Evolutionary conservation across 1,284 basidiomycete genomes (phyloP), one percentile per base, ranked within the genome.

Genomic region (Fomes fomentarius): DNA sequence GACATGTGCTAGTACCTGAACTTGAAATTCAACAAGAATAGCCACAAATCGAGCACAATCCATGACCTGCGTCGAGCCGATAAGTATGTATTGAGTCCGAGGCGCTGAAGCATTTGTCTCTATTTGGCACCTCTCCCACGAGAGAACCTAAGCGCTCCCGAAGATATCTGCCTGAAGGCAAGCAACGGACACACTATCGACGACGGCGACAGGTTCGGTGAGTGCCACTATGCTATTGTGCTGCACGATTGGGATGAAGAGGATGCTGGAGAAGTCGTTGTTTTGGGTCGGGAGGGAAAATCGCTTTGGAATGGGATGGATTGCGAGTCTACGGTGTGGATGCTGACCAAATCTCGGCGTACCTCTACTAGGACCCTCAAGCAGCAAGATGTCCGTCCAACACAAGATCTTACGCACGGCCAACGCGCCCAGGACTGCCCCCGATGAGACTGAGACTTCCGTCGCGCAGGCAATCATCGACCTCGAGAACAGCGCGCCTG

Each of bases 381-480:
- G 66, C 70, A 71, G 73, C 78, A 80, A 79, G 72, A 91, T 91
- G 88, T 90, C 89, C 65, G 66, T 82, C 70, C 77, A 85, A 65
- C 81, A 81, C 82, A 98, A 98, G 85, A 96, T 99, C 74, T 80
- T 89, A 72, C 93, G 96, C 71, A 94, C 93, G 67, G 96, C 96
- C 73, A 98, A 98, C 75, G 95, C 97, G 58, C 95, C 96, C 63
- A 83, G 79, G 64, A 91, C 90, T 47, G 70, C 93, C 62, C 94
- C 96, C 62, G 89, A 94, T 75, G 96, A 97, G 79, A 92, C 87
- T 51, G 97, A 99, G 83, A 88, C 83, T 66, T 84, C 78, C 69
- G 92, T 99, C 73, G 96, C 93, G 58, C 96, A 98, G 82, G 96
- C 97, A 54, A 82, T 99, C 67, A 77, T 99, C 67, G 97, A 99